Base-by-base conservation (phyloP, 257 asterid species). In the Primulina tabacum region DNA sequence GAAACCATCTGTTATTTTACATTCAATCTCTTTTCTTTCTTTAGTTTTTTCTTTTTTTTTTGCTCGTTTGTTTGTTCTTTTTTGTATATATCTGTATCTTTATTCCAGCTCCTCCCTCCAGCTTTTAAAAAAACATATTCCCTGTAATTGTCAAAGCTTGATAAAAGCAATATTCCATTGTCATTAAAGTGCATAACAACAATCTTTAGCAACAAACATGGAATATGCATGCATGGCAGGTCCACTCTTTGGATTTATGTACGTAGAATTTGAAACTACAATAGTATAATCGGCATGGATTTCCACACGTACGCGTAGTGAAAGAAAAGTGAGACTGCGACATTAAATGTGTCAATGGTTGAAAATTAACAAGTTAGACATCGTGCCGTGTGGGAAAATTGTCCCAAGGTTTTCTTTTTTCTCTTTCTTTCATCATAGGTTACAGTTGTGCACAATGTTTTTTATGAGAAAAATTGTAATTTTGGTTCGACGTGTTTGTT, bases 31-130 rank as follows among this genome's bases (percentile, higher is more conserved):
- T 67, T 74, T 75, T 67, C 35, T 59, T 69, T 61, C 65, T 76
- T 72, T 65, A 64, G 66, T 73, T 38, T 30, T 74, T 29, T 71
- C 18, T 21, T 21, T 21, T 24, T 24, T 62, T 66, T 72, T 58
- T 47, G 40, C 37, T 75, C 83, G 77, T 79, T 87, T 73, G 82
- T 67, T 82, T 69, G 76, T 80, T 74, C 83, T 83, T 75, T 76
- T 68, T 68, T 55, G 66, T 77, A 71, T 72, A 40, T 66, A 66
- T 76, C 72, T 40, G 71, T 65, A 72, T 81, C 90, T 85, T 86
- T 86, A 80, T 78, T 77, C 81, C 47, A 38, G 4, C 82, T 77
- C 20, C 20, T 79, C 78, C 12, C 30, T 14, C 34, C 69, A n/a
- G n/a, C n/a, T 73, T 76, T 37, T 67, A 80, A 73, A 11, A 28